Evolutionary conservation across 1,284 basidiomycete species (phyloP).

Genomic region (Coriolopsis trogii): DNA sequence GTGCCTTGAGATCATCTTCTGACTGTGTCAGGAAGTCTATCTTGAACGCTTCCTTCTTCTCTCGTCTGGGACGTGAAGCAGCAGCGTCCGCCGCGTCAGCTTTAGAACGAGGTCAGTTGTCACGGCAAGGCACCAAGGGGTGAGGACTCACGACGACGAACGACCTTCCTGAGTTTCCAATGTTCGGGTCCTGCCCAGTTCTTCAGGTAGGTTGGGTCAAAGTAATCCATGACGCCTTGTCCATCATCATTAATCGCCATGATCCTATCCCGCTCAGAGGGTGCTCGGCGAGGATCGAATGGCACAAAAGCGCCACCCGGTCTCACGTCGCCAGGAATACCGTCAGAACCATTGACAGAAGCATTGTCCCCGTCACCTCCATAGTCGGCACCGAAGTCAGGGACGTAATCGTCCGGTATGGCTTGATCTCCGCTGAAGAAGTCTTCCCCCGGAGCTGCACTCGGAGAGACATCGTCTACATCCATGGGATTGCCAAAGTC

Average conservation of each 20-base stretch:
- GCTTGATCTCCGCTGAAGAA: slow-evolving; percentile 79
- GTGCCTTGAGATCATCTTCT: slow-evolving; percentile 69
- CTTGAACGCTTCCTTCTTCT: slow-evolving; percentile 86
- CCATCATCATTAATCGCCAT: slow-evolving; percentile 82
- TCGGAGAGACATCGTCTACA: slow-evolving; percentile 43
- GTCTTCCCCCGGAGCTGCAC: slow-evolving; percentile 62
- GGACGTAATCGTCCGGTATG: slow-evolving; percentile 51
- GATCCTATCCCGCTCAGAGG: slow-evolving; percentile 77
- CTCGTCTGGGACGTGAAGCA: slow-evolving; percentile 59
- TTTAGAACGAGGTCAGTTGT: slow-evolving; percentile 23
- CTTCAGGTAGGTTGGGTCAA: slow-evolving; percentile 88
- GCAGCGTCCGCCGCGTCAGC: slow-evolving; percentile 53
- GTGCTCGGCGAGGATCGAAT: slow-evolving; percentile 77
- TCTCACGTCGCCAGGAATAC: slow-evolving; percentile 33
- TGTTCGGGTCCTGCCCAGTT: slow-evolving; percentile 99
- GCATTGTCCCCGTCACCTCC: slow-evolving; percentile 48
- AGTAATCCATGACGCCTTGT: slow-evolving; percentile 86
- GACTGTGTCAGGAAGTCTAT: slow-evolving; percentile 82
- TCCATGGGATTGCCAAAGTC: slow-evolving; percentile 42
- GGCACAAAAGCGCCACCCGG: slow-evolving; percentile 59
- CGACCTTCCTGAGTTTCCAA: slow-evolving; percentile 87
- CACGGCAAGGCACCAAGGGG: neutral
- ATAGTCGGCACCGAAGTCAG: slow-evolving; percentile 42
- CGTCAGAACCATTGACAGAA: slow-evolving; percentile 40
- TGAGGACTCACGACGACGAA: slow-evolving; percentile 65